Percentiles rank a stretch among this genome's conserved stretches.
These are phyloP conservation scores for Pseudogymnoascus sp. DNA, from an alignment of 2,329 filamentous ascomycete species.

Conservation along the genomic window DNA sequence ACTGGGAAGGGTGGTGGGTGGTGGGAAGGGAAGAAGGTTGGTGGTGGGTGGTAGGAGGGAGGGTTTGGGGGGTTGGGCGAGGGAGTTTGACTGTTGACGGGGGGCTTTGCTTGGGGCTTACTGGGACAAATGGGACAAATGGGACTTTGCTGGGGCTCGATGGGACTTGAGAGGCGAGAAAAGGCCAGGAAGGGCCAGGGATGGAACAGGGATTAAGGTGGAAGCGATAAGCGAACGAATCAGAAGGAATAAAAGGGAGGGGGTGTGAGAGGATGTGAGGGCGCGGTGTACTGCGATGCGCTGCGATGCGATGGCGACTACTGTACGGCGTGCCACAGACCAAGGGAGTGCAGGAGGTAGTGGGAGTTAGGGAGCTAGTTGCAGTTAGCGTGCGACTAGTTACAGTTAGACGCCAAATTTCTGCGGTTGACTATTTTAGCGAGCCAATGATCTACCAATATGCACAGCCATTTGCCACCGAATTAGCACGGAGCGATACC, in stretches of 20 bases:
- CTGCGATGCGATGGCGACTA: neutral
- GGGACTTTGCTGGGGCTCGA: neutral
- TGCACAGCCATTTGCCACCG: neutral
- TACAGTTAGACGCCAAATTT: neutral
- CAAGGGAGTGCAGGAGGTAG: neutral
- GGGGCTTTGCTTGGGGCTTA: neutral
- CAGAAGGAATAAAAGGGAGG: neutral
- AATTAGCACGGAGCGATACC: slow-evolving; percentile 3
- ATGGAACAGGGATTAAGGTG: neutral
- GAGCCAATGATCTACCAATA: neutral
- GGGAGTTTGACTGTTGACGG: neutral
- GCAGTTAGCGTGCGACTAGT: neutral
- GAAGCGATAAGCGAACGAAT: neutral
- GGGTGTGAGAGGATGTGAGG: neutral
- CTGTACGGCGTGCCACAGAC: slow-evolving; percentile 5
- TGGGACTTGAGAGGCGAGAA: neutral
- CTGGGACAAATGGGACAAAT: neutral
- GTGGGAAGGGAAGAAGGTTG: neutral
- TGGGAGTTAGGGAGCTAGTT: neutral
- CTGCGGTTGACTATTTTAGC: neutral
- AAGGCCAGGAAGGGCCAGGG: neutral
- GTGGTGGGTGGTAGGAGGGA: neutral
- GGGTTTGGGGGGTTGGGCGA: neutral
- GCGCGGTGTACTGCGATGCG: neutral
- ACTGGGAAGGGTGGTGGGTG: neutral